phyloP scores from a whole-genome alignment of 73 alveolate species.

The Paramecium biaurelia region DNA sequence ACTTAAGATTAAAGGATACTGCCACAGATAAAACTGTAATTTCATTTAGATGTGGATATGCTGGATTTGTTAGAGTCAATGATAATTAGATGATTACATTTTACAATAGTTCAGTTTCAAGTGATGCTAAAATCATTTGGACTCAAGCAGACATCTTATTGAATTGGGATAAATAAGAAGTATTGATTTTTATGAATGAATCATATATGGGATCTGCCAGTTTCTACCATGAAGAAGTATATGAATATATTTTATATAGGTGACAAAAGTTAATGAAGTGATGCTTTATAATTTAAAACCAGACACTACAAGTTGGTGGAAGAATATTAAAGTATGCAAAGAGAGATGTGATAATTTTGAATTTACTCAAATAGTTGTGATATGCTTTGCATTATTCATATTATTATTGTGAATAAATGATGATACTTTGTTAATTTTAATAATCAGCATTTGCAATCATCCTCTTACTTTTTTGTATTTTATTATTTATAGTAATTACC shows the following conservation, averaged over 20 bases:
- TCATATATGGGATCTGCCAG: constrained; percentile 50
- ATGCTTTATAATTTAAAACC: constrained; percentile 57
- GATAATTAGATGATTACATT: constrained; percentile 64
- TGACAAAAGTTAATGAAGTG: constrained; percentile 16
- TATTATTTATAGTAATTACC: constrained; percentile 2
- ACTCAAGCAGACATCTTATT: constrained; percentile 51
- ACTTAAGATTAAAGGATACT: constrained; percentile 54
- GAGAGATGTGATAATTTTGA: constrained; percentile 52
- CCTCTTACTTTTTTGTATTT: neutral
- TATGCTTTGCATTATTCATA: neutral
- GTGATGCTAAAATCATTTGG: neutral
- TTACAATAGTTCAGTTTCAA: constrained; percentile 48
- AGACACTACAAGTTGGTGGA: constrained; percentile 54
- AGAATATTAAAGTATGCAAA: constrained; percentile 39
- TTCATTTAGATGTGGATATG: constrained; percentile 63
- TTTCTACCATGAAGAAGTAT: constrained; percentile 45
- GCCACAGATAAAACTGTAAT: constrained; percentile 53
- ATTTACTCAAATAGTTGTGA: neutral
- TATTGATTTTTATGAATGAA: constrained; percentile 31
- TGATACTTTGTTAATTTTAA: neutral
- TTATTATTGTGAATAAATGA: neutral
- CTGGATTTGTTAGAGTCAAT: constrained; percentile 61
- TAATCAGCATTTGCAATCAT: neutral
- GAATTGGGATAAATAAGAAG: constrained; percentile 40
- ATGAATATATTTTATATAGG: constrained; percentile 19